Evolutionary conservation across 2,329 filamentous ascomycete species (phyloP).

Genomic region (Fusarium piperis): DNA sequence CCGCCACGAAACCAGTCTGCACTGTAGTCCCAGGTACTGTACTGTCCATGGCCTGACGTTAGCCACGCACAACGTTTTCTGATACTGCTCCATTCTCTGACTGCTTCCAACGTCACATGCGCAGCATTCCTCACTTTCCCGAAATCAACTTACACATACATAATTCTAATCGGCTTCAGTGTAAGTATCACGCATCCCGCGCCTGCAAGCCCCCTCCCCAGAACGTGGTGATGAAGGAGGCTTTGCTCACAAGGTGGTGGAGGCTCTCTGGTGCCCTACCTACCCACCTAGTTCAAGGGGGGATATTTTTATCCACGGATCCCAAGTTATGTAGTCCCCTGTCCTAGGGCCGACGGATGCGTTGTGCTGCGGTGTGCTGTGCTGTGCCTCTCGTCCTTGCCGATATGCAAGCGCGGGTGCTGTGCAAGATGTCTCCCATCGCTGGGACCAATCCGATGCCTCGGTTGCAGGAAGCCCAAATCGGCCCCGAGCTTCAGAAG

Average conservation of each 20-base stretch:
- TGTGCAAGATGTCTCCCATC: slow-evolving; percentile 12
- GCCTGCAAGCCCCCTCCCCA: slow-evolving; percentile 17
- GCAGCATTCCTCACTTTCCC: slow-evolving; percentile 27
- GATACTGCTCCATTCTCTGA: neutral
- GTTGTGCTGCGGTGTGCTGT: slow-evolving; percentile 21
- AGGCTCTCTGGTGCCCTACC: slow-evolving; percentile 25
- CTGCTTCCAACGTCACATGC: slow-evolving; percentile 23
- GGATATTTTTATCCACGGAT: slow-evolving; percentile 41
- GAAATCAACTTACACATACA: slow-evolving; percentile 26
- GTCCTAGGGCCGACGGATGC: slow-evolving; percentile 2
- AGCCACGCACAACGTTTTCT: neutral
- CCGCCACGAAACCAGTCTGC: neutral
- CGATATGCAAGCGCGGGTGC: slow-evolving; percentile 7
- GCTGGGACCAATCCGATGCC: slow-evolving; percentile 33
- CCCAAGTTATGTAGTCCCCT: slow-evolving; percentile 23
- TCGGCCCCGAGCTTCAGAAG: slow-evolving; percentile 38
- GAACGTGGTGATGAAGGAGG: slow-evolving; percentile 25
- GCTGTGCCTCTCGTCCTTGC: slow-evolving; percentile 25
- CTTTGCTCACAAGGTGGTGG: slow-evolving; percentile 27
- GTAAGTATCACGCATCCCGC: slow-evolving; percentile 18
- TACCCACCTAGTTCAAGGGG: slow-evolving; percentile 12
- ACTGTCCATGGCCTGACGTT: neutral
- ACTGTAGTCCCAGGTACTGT: neutral
- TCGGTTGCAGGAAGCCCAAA: slow-evolving; percentile 32
- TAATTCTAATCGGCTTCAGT: slow-evolving; percentile 16